phyloP scores from a whole-genome alignment of 73 alveolate species.

The Stentor coeruleus region DNA sequence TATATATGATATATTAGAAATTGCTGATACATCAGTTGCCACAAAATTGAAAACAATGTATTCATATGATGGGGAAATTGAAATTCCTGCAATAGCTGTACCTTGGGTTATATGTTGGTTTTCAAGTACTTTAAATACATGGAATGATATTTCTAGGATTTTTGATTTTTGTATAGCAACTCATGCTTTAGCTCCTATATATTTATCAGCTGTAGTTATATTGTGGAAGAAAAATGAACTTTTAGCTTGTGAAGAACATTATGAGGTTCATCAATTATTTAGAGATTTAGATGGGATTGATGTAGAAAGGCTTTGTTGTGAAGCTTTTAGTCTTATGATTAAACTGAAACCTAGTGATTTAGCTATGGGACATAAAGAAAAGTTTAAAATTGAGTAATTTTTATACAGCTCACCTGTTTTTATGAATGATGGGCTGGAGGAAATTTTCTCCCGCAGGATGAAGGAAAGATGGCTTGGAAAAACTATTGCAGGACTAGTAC shows the following conservation, averaged over 20 bases:
- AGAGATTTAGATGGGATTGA: neutral
- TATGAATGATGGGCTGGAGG: neutral
- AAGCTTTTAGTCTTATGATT: neutral
- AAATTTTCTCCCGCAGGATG: neutral
- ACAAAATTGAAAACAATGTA: neutral
- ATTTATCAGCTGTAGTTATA: neutral
- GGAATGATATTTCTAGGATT: neutral
- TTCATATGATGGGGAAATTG: neutral
- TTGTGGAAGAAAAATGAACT: neutral
- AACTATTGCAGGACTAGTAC: no score
- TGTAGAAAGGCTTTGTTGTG: neutral
- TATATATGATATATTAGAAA: neutral
- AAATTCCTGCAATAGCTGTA: neutral
- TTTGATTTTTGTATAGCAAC: neutral
- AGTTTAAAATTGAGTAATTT: neutral
- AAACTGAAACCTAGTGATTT: neutral
- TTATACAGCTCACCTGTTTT: neutral
- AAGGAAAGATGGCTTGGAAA: no score
- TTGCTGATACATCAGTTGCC: neutral
- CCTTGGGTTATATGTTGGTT: neutral
- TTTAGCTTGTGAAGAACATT: neutral
- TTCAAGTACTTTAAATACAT: neutral
- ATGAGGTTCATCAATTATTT: neutral
- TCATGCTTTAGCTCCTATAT: neutral
- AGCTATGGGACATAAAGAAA: neutral